Conservation (phyloP, 2,329 filamentous ascomycete genomes). For the Ophiostoma himal-ulmi region DNA sequence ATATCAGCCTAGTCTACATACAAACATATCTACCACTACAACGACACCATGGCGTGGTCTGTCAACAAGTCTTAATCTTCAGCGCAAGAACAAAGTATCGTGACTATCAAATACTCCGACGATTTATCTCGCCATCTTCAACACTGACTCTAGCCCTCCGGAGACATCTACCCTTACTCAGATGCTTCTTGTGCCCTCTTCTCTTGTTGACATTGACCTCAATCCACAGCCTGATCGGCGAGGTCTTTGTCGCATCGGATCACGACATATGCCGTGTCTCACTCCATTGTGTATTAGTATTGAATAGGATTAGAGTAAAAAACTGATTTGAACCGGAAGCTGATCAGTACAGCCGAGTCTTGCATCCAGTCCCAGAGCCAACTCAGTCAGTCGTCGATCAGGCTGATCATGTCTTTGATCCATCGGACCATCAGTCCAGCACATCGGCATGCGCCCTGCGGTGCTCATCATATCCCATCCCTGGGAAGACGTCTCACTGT, state of each 20-base stretch:
- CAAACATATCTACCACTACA: not conserved
- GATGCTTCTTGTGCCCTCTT: not conserved
- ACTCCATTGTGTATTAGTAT: not conserved
- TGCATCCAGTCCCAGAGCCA: no score
- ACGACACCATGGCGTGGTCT: slow-evolving; percentile 1
- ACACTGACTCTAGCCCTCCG: not conserved
- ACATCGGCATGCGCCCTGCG: not conserved
- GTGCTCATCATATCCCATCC: slow-evolving; percentile 9
- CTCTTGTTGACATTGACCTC: not conserved
- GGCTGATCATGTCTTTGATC: not conserved
- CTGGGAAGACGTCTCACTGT: not conserved
- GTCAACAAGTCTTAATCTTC: not conserved
- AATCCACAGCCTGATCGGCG: not conserved
- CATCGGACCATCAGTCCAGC: not conserved
- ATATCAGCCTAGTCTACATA: no score
- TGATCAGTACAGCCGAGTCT: not conserved
- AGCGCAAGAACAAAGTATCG: not conserved
- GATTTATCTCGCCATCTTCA: not conserved
- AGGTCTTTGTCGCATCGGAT: slow-evolving; percentile 3
- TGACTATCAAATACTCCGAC: not conserved
- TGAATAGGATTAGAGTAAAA: not conserved
- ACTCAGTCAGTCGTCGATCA: not conserved
- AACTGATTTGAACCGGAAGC: not conserved
- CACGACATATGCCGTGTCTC: slow-evolving; percentile 4
- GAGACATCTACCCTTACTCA: not conserved